These are phyloP conservation scores for Rhizoclosmatium sp. DNA, from an alignment of 192 early-diverging fungal species.

Conservation along the genomic window DNA sequence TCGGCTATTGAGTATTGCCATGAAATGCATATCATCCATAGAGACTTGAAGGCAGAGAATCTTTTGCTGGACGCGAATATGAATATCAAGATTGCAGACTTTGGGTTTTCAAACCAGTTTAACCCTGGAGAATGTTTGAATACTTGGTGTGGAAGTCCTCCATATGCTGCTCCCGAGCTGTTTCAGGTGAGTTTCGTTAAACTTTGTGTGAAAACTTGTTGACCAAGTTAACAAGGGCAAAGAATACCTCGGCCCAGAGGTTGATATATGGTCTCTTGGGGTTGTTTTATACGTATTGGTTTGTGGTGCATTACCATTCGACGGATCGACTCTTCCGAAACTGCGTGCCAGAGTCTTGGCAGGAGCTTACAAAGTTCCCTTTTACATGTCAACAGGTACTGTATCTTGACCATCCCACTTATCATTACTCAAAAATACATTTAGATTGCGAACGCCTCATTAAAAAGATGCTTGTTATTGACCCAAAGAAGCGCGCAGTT, in stretches of 20 bases:
- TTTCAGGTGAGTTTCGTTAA: conserved; percentile 40
- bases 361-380: conserved; percentile 67
- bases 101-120: conserved; percentile 72
- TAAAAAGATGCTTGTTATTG: conserved; percentile 64
- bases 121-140: conserved; percentile 63
- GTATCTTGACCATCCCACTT: conserved; percentile 15
- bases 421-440: conserved; percentile 10
- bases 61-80: conserved; percentile 65
- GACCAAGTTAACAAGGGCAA: conserved; percentile 67
- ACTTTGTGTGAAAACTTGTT: conserved; percentile 1
- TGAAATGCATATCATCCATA: conserved; percentile 61
- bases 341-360: conserved; percentile 59
- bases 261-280: conserved; percentile 96
- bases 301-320: conserved; percentile 73
- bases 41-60: conserved; percentile 69
- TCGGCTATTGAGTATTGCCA: conserved; percentile 68
- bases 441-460: conserved; percentile 65
- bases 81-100: conserved; percentile 74
- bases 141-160: conserved; percentile 70
- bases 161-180: conserved; percentile 66
- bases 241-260: conserved; percentile 91
- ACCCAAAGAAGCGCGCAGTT: conserved; percentile 62
- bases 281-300: conserved; percentile 90
- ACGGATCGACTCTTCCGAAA: conserved; percentile 62
- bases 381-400: conserved; percentile 68